These are phyloP conservation scores for Hypoxylon perforatum DNA, from an alignment of 495 filamentous ascomycete genomes.

Conservation along the genomic window DNA sequence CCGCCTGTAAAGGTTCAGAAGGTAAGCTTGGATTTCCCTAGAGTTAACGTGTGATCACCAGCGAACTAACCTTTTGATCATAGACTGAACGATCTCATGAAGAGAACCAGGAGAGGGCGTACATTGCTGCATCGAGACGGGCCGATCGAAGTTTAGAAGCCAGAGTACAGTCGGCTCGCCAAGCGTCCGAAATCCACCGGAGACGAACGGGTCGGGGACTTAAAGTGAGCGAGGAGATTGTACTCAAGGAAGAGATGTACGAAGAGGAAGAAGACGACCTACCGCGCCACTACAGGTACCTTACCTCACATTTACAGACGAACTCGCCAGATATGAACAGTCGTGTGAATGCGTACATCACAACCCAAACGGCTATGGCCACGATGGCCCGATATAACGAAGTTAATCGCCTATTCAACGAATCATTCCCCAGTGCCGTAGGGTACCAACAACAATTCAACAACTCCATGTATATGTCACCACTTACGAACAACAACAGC, in stretches of 20 bases:
- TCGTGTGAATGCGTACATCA: conserved; percentile 67
- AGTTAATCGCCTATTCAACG: conserved; percentile 58
- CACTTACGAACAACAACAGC: conserved; percentile 22
- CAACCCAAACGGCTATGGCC: conserved; percentile 68
- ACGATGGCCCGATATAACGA: conserved; percentile 62
- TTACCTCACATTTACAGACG: conserved; percentile 66
- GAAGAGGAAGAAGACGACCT: conserved; percentile 88
- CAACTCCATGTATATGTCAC: conserved; percentile 35
- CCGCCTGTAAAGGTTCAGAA: conserved; percentile 44
- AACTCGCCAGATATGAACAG: conserved; percentile 66
- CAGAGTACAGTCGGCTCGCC: conserved; percentile 84
- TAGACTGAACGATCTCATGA: conserved; percentile 80
- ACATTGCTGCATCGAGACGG: conserved; percentile 92
- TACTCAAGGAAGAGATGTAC: conserved; percentile 95
- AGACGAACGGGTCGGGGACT: conserved; percentile 86
- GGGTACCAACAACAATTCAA: conserved; percentile 33
- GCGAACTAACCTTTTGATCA: conserved; percentile 4
- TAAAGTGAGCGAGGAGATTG: conserved; percentile 87
- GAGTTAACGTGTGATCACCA: background rate
- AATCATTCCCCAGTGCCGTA: conserved; percentile 54
- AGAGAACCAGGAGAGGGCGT: conserved; percentile 95
- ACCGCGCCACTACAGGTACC: conserved; percentile 62
- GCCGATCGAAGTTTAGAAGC: conserved; percentile 92
- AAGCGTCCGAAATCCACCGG: conserved; percentile 91
- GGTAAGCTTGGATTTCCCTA: conserved; percentile 20